These are phyloP conservation scores for Penicillium mononematosum DNA, from an alignment of 495 filamentous ascomycete genomes.

Conservation along the genomic window DNA sequence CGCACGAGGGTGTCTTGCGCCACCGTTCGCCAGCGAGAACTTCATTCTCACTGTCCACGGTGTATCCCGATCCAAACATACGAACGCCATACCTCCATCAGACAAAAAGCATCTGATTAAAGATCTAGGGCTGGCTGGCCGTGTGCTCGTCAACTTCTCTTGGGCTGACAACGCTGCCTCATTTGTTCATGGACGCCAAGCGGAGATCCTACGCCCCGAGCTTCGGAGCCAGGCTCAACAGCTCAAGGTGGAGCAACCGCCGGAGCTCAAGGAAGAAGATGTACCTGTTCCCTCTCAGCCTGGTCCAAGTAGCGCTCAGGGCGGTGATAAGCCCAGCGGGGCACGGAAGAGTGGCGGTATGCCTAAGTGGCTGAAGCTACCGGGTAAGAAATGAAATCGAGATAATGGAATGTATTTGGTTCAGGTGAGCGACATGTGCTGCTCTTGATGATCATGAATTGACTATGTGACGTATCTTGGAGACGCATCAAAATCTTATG, in stretches of 20 bases:
- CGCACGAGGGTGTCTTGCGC: constrained; percentile 49
- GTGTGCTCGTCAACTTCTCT: constrained; percentile 71
- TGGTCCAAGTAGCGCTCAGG: constrained; percentile 34
- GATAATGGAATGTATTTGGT: not conserved
- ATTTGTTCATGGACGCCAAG: constrained; percentile 36
- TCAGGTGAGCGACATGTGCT: constrained; percentile 13
- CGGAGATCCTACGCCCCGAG: constrained; percentile 61
- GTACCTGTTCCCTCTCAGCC: constrained; percentile 37
- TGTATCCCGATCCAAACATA: constrained; percentile 23
- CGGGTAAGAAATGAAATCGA: constrained; percentile 51
- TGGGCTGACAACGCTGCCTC: constrained; percentile 64
- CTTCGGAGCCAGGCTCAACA: constrained; percentile 65
- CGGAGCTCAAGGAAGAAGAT: constrained; percentile 40
- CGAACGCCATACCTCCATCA: constrained; percentile 44
- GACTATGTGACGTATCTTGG: not conserved
- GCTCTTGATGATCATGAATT: constrained; percentile 11
- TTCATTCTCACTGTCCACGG: constrained; percentile 51
- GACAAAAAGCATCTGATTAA: constrained; percentile 62
- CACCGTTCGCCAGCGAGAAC: constrained; percentile 38
- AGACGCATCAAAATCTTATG: not conserved
- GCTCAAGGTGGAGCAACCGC: constrained; percentile 55
- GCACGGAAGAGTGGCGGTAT: constrained; percentile 48
- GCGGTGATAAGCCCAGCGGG: constrained; percentile 43
- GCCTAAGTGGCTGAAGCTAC: constrained; percentile 71
- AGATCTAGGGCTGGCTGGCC: constrained; percentile 64